Conservation (phyloP, 306 rosid species). For the Ochetophila trinervis region DNA sequence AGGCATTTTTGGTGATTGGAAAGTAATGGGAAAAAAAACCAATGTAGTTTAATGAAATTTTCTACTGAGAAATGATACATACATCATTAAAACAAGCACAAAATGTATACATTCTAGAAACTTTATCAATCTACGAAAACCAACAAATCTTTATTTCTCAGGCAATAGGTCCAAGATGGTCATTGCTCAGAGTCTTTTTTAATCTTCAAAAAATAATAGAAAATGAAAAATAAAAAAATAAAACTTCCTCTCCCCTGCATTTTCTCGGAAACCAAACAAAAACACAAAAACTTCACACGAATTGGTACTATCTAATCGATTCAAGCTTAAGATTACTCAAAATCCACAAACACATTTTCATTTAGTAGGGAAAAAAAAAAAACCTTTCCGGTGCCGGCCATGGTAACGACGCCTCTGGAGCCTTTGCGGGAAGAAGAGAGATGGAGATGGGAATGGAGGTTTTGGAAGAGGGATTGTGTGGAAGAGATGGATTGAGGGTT, state of each 20-base stretch:
- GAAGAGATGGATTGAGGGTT: slow-evolving; percentile 32
- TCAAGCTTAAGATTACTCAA: not conserved
- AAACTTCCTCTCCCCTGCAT: not conserved
- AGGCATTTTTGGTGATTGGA: not conserved
- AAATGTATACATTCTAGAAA: too few relatives aligned
- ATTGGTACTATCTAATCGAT: not conserved
- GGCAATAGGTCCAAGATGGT: too few relatives aligned
- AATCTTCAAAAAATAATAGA: not conserved
- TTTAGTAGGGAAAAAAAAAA: not conserved
- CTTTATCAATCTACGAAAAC: too few relatives aligned
- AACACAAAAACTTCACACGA: not conserved
- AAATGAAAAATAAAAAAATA: not conserved
- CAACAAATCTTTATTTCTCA: too few relatives aligned
- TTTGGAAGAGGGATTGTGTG: slow-evolving; percentile 42
- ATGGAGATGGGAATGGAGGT: slow-evolving; percentile 55
- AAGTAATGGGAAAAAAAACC: not conserved
- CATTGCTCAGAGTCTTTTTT: too few relatives aligned
- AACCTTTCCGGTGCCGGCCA: slow-evolving; percentile 96
- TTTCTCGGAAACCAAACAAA: not conserved
- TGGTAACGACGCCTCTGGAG: slow-evolving; percentile 62
- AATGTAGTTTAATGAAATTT: not conserved
- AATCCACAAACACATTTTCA: not conserved
- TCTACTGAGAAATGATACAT: too few relatives aligned
- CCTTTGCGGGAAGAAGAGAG: slow-evolving; percentile 56
- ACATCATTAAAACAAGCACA: too few relatives aligned